These are phyloP conservation scores for Cyberlindnera maclurae DNA, from an alignment of 805 yeast species.

Conservation along the genomic window DNA sequence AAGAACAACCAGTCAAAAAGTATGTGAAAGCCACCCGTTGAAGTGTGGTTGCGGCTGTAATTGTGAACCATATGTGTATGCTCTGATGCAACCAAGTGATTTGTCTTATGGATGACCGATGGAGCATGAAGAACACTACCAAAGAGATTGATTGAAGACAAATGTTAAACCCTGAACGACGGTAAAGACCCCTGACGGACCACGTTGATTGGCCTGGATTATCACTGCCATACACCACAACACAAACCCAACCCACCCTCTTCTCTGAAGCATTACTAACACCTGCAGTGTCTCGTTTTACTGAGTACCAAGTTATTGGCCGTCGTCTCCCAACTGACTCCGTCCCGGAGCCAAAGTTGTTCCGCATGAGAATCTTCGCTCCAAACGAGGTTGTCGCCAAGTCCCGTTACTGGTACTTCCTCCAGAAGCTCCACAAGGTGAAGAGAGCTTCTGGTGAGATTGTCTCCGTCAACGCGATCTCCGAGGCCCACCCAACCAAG, in stretches of 20 bases:
- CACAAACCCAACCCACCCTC: not conserved
- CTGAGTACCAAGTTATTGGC: slow-evolving; percentile 99
- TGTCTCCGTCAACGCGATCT: slow-evolving; percentile 84
- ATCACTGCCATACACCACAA: no score
- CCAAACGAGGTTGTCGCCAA: slow-evolving; percentile 98
- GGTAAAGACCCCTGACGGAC: no score
- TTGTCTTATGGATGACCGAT: no score
- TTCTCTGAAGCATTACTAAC: not conserved
- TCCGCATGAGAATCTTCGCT: slow-evolving; percentile 99
- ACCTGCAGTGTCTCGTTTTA: slow-evolving; percentile 92
- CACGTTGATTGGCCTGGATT: no score
- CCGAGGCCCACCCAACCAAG: slow-evolving; percentile 96
- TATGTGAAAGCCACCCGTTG: slow-evolving; percentile 12
- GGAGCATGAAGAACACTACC: no score
- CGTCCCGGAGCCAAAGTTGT: slow-evolving; percentile 99
- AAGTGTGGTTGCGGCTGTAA: not conserved
- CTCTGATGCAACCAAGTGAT: no score
- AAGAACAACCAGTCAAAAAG: slow-evolving; percentile 24
- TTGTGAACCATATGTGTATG: not conserved
- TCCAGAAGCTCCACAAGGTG: slow-evolving; percentile 98
- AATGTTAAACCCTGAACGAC: no score
- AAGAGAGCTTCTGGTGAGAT: slow-evolving; percentile 99
- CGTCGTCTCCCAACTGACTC: slow-evolving; percentile 99
- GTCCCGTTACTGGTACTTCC: slow-evolving; percentile 99
- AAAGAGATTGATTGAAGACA: no score